A percentile compares a stretch with the other conserved stretches of the same genome.
These are phyloP conservation scores for Erodium texanum DNA, from an alignment of 441 rosid genomes.

Conservation along the genomic window DNA sequence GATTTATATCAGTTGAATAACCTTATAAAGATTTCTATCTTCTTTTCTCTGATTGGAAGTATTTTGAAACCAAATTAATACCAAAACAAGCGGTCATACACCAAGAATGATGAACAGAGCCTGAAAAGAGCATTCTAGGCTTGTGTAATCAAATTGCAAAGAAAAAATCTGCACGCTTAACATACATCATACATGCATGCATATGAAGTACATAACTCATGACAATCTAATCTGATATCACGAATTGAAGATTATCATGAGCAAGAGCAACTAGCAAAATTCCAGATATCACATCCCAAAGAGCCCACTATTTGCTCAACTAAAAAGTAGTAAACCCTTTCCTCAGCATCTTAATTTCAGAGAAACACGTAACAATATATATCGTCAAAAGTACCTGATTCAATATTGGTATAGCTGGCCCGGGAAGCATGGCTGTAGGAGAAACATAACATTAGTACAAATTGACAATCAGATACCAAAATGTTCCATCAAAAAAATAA, in stretches of 20 bases:
- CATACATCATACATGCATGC: background rate
- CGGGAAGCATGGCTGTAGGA: slow-evolving; percentile 76
- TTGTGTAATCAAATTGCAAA: background rate
- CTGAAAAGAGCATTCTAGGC: background rate
- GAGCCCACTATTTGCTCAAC: background rate
- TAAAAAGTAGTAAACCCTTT: background rate
- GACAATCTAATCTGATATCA: background rate
- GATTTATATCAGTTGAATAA: background rate
- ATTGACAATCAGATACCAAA: background rate
- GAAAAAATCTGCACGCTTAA: background rate
- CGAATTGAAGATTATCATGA: background rate
- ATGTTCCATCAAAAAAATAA: no score
- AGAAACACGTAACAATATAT: no score
- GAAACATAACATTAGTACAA: slow-evolving; percentile 15
- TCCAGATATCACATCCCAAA: background rate
- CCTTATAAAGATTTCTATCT: background rate
- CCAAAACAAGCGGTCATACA: background rate
- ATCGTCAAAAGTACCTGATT: slow-evolving; percentile 44
- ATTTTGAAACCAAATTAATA: background rate
- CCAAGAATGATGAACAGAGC: background rate
- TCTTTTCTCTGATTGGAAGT: background rate
- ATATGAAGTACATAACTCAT: background rate
- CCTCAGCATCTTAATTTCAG: background rate
- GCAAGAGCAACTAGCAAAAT: background rate
- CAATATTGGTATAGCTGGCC: slow-evolving; percentile 76